Evolutionary conservation across 495 filamentous ascomycete species (phyloP), one percentile per base, ranked within the genome.

Genomic region (Talaromyces proteolyticus): DNA sequence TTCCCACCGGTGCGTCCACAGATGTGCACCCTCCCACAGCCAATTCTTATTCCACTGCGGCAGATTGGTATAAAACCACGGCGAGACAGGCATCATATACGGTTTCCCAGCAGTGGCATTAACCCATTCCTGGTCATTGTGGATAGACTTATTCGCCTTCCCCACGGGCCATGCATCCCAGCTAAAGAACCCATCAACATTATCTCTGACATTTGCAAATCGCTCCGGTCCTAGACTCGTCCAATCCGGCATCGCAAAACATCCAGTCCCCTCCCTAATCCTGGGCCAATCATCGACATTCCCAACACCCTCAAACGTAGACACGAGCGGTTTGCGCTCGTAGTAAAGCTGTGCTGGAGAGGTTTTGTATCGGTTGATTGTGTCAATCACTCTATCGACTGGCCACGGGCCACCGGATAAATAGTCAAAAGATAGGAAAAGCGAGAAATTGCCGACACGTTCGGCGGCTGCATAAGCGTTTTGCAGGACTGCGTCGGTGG

Each of bases 71-170:
- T 86, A 91, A 62, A 90, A 89, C 80, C 84, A 89, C 1, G 87
- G 87, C 14, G 84, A 83, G 12, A 88, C 80, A 14, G 80, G 78
- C 86, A 89, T 89, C 86, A 91, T 89, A 65, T 82, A 91, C 5
- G 80, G 69, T 62, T 87, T 87, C 1, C 72, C 75, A 6, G 55
- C 60, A 10, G 79, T 63, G 16, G 63, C 65, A 8, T 67, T 59
- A 34, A 71, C 68, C 65, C 81, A 89, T 0, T 68, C 63, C 17
- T 62, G 51, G 53, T 90, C 87, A 21, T 72, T 70, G 16, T 63
- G 62, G 1, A 69, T 72, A 2, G 67, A 67, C 61, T 82, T 85
- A 25, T 75, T 67, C 1, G 66, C 59, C 2, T 77, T 68, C 16
- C 81, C 79, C 4, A 76, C 66, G 0, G 86, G 84, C 88, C 88